Base-by-base conservation (phyloP, 192 early-diverging fungal species). In the Umbelopsis vinacea region DNA sequence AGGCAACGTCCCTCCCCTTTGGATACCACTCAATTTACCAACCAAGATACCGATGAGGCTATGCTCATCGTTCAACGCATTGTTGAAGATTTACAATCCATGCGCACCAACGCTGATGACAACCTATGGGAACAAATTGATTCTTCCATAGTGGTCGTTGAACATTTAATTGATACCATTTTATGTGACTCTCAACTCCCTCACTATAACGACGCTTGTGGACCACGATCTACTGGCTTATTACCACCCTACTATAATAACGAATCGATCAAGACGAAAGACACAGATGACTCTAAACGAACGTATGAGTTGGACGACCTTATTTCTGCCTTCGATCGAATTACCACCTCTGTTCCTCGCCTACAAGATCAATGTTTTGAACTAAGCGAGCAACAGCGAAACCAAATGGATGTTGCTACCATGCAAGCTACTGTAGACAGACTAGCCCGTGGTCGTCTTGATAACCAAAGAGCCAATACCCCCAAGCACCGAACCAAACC, bases 31-130 rank as follows among this genome's bases (percentile, higher is more conserved):
- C 29, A n/a, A 15, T 63, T 63, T 33, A 37, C 57, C 29, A 63
- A 63, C 12, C 29, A 63, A 63, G 57, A 63, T 63, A 63, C 57
- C 26, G 57, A 63, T 63, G 57, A 63, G 35, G 57, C 57, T 14
- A 63, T 63, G 57, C 26, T 63, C 14, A 35, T 63, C 35, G 57
- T 63, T 17, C 26, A 19, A n/a, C 57, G 33, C 10, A 63, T 63
- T 38, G 33, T 12, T 12, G 57, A 63, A 15, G 57, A 63, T 14
- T n/a, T 63, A 26, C 26, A 38, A 37, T 14, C 9, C 26, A 29
- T 63, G 26, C 57, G 57, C n/a, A 17, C 15, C 57, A 35, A 63
- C 15, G 29, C 24, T 19, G 57, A 35, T 3, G 35, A 29, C 15
- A 43, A 43, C 40, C 17, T 37, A 5, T 63, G 57, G 57, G 57